Base-by-base conservation (phyloP, 805 yeast species). In the Saccharomycopsis guyanensis region DNA sequence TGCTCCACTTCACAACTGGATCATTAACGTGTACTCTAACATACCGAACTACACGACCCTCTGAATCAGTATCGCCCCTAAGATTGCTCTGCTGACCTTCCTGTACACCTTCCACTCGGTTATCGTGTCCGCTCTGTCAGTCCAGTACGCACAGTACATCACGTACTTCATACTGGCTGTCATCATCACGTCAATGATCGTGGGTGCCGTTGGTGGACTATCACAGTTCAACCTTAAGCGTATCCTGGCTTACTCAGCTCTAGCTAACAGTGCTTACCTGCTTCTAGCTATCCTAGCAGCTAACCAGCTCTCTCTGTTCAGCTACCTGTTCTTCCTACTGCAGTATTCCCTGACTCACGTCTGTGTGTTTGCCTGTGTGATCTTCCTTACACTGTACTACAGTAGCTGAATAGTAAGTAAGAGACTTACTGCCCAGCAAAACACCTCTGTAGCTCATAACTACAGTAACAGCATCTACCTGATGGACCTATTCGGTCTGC, bases 1-100 rank as follows among this genome's bases (percentile, higher is more conserved):
- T 45, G 54, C 54, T 37, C 55, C 55, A 20, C 48, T 48, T 22
- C 53, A 51, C 51, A 50, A 45, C 42, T 52, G 53, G 44, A 42
- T 49, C 20, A 49, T 53, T 7, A 40, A 45, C 19, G 50, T 53
- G 31, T 53, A 53, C 51, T 46, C 34, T 48, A 33, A 51, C 45
- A 46, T 48, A 16, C 54, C 54, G 42, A 53, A 54, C 19, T 43
- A 49, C 24, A 43, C 51, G 19, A 53, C 56, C 32, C 16, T 48
- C 18, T 52, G 46, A 46, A 51, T 53, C 29, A 49, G 56, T 53
- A 45, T 53, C 46, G 45, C 45, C 43, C 44, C 50, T 43, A 47
- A 47, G 43, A 42, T 47, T 32, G 43, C 47, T 53, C 50, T 50
- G 20, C 45, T 50, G 47, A 47, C 53, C 24, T 52, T 46, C 37